phyloP scores from a whole-genome alignment of 179 eudicot species.

The Amaranthus tricolor region DNA sequence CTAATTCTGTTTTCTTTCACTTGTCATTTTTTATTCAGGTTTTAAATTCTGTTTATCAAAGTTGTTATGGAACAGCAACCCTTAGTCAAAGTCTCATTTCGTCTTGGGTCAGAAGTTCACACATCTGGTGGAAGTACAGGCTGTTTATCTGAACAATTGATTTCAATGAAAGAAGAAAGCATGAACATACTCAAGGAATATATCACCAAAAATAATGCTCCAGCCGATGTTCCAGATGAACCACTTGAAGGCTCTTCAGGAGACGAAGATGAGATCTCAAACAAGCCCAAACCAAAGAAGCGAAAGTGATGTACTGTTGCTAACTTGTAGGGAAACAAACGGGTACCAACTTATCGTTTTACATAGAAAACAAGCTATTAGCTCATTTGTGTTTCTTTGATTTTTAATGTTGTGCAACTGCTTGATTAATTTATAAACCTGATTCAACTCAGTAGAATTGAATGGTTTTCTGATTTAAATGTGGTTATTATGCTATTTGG shows the following conservation, averaged over 20 bases:
- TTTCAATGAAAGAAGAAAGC: constrained; percentile 66
- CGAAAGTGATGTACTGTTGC: constrained; percentile 25
- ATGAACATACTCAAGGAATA: constrained; percentile 77
- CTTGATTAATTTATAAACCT: too few species aligned
- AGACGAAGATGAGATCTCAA: constrained; percentile 47
- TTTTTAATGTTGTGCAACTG: too few species aligned
- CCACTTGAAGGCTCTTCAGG: constrained; percentile 67
- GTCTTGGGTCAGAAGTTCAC: constrained; percentile 68
- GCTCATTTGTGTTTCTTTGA: too few species aligned
- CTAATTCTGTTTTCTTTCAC: constrained; percentile 1
- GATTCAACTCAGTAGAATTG: too few species aligned
- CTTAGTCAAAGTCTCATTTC: constrained; percentile 47
- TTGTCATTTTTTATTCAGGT: constrained; percentile 18
- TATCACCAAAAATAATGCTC: constrained; percentile 76
- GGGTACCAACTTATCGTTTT: too few species aligned
- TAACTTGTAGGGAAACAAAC: too few species aligned
- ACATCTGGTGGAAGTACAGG: constrained; percentile 39
- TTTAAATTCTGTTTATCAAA: neutral
- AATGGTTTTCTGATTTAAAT: too few species aligned
- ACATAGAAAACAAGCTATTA: too few species aligned
- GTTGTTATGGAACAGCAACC: constrained; percentile 47
- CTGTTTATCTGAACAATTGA: constrained; percentile 59
- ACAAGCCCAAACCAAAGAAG: constrained; percentile 65
- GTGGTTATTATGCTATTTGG: too few species aligned
- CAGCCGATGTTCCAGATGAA: constrained; percentile 87